These are phyloP conservation scores for Hypoxylon sp. DNA, from an alignment of 2,329 filamentous ascomycete species.

Conservation along the genomic window DNA sequence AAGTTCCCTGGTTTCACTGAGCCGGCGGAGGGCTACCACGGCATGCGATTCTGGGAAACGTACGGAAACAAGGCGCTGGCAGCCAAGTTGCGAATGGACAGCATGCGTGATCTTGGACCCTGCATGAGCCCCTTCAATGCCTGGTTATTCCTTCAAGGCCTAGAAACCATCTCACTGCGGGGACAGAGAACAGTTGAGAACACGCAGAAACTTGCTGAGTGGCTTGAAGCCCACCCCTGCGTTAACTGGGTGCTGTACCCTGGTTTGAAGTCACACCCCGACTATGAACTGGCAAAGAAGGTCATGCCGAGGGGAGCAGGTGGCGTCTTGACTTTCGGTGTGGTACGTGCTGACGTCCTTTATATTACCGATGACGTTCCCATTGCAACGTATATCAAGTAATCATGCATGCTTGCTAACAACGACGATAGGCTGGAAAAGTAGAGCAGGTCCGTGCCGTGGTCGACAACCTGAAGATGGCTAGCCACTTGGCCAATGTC, in stretches of 20 bases:
- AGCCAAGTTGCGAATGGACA: slow-evolving; percentile 77
- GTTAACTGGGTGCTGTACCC: slow-evolving; percentile 82
- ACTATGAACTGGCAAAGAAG: slow-evolving; percentile 76
- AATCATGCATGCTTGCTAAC: slow-evolving; percentile 62
- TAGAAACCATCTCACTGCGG: slow-evolving; percentile 78
- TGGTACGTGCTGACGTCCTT: slow-evolving; percentile 66
- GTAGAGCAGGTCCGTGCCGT: slow-evolving; percentile 61
- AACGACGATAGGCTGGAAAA: slow-evolving; percentile 60
- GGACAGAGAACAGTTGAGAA: slow-evolving; percentile 77
- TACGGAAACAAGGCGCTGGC: slow-evolving; percentile 76
- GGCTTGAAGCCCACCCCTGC: slow-evolving; percentile 76
- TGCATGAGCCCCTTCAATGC: slow-evolving; percentile 80
- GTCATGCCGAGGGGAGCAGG: slow-evolving; percentile 78
- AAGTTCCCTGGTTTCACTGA: slow-evolving; percentile 81
- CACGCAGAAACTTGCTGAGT: slow-evolving; percentile 74
- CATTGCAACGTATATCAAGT: slow-evolving; percentile 7
- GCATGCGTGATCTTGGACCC: slow-evolving; percentile 77
- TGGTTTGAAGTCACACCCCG: slow-evolving; percentile 74
- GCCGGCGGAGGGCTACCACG: slow-evolving; percentile 77
- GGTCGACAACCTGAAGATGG: slow-evolving; percentile 81
- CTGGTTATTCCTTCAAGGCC: slow-evolving; percentile 77
- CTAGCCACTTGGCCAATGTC: slow-evolving; percentile 81
- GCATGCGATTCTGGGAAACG: slow-evolving; percentile 78
- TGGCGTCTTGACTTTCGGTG: slow-evolving; percentile 79
- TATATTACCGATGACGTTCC: slow-evolving; percentile 11